Base-by-base conservation (phyloP, 2,329 filamentous ascomycete genomes). In the Aspergillus brasiliensis region DNA sequence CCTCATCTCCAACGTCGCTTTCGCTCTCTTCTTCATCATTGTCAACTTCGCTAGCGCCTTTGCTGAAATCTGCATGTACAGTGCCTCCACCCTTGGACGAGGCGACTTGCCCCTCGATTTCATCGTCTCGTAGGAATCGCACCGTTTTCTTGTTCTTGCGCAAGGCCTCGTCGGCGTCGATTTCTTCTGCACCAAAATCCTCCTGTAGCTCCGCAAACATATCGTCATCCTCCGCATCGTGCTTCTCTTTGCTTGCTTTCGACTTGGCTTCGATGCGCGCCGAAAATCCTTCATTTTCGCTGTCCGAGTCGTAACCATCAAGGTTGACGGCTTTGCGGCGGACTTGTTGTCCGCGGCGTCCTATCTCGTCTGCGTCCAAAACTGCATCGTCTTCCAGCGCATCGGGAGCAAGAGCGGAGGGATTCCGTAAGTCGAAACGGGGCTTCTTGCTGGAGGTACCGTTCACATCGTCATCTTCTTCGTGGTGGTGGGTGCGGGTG, bases 241-340 rank as follows among this genome's bases (percentile, higher is more conserved):
- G 53, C 51, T 73, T 66, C 27, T 65, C 67, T 44, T 67, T 66
- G 19, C 65, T 69, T 17, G 64, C 63, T 64, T 83, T 79, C 3
- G 78, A 78, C 64, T 85, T 84, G 58, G 84, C 83, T 60, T 88
- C 86, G 5, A 90, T 89, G 54, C 91, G 86, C 31, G 84, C 85
- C 67, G 95, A 86, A 75, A 97, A 96, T 47, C 91, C 92, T 72
- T 98, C 95, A 65, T 96, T 94, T 55, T 94, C 96, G 59, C 84
- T 87, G 77, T 99, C 95, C 8, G 90, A 95, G 68, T 98, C 94
- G 78, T 98, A 99, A 53, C 95, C 95, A 71, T 98, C 95, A 42
- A 99, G 87, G 71, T 98, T 97, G 57, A 99, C 91, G 0, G 94
- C 95, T 67, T 94, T 94, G 63, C 95, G 91, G 75, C 97, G 97